Base-by-base conservation (phyloP, 2,329 filamentous ascomycete species). In the Sporothrix luriei region DNA sequence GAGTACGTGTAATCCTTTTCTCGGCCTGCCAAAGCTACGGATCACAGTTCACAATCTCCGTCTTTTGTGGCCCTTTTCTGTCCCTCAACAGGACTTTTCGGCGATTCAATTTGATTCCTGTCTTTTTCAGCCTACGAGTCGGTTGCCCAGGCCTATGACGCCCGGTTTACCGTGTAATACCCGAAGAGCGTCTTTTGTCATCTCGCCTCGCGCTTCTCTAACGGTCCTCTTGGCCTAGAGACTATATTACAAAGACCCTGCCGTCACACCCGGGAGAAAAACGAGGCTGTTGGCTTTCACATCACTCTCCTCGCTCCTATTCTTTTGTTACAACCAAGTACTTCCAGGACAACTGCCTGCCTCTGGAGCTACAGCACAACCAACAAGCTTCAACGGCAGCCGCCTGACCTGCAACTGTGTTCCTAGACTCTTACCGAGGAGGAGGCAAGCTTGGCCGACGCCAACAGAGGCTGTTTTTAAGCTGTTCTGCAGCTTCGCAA, bases 401-500 rank as follows among this genome's bases (percentile, higher is more conserved):
- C 40, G 59, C 29, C n/a, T 21, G 24, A 29, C 14, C 40, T 46
- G 3, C 57, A 46, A 62, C 57, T 10, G 57, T 43, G 38, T 38
- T 48, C 43, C 21, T 21, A 48, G 40, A 16, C 10, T 49, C 21
- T 21, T 13, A n/a, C 43, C 11, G 16, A 49, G 43, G 16, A 51
- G 61, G 38, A 29, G 14, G 26, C 59, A 29, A 48, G 40, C 59
- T 48, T 62, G 40, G 14, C 40, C 16, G 13, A 14, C 13, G 59
- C 59, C 59, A 29, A 48, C 13, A 51, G 24, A 48, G 24, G 43
- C 48, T 21, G 19, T 40, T 51, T 49, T 40, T 52, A 5, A 51
- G 68, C 62, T 66, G 24, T 33, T 57, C 52, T 26, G 68, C 62
- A 66, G 61, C 68, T 66, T 66, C 52, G 13, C 52, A 26, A 19